Evolutionary conservation across 805 yeast genomes (phyloP).

Genomic region (Wickerhamomyces pijperi): DNA sequence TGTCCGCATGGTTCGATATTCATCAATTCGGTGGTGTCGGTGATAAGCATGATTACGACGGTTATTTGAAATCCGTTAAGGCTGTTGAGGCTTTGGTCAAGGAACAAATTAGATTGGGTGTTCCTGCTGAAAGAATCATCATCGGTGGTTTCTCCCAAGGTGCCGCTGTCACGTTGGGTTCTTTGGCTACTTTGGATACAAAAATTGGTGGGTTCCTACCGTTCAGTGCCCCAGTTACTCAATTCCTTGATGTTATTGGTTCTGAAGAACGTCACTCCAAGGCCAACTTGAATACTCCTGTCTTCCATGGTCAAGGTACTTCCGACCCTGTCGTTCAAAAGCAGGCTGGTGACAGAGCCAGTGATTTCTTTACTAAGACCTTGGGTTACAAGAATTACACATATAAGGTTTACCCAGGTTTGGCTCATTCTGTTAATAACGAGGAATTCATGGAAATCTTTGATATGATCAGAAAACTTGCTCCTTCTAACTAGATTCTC

Average conservation of each 20-base stretch:
- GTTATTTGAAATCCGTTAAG: slow-evolving; percentile 40
- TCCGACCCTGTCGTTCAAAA: slow-evolving; percentile 52
- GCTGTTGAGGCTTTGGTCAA: slow-evolving; percentile 33
- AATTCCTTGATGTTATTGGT: slow-evolving; percentile 14
- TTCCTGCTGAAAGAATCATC: slow-evolving; percentile 57
- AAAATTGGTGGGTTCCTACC: slow-evolving; percentile 73
- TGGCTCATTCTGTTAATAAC: slow-evolving; percentile 58
- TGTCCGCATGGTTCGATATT: slow-evolving; percentile 89
- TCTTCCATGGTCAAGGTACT: slow-evolving; percentile 85
- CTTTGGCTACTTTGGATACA: slow-evolving; percentile 38
- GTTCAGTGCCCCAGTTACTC: slow-evolving; percentile 59
- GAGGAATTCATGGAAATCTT: slow-evolving; percentile 53
- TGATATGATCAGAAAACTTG: slow-evolving; percentile 27
- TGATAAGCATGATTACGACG: slow-evolving; percentile 35
- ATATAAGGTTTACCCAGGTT: slow-evolving; percentile 47
- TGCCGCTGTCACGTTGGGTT: slow-evolving; percentile 64
- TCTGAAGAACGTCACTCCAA: slow-evolving; percentile 12
- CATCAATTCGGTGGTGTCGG: slow-evolving; percentile 36
- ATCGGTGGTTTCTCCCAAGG: slow-evolving; percentile 97
- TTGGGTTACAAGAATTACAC: slow-evolving; percentile 36
- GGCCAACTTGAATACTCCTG: slow-evolving; percentile 56
- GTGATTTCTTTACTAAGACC: slow-evolving; percentile 30
- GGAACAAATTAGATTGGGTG: slow-evolving; percentile 39
- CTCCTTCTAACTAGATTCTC: too few species aligned
- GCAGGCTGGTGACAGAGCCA: slow-evolving; percentile 22